phyloP scores from a whole-genome alignment of 2,329 filamentous ascomycete genomes.

The Cladosporium velox region DNA sequence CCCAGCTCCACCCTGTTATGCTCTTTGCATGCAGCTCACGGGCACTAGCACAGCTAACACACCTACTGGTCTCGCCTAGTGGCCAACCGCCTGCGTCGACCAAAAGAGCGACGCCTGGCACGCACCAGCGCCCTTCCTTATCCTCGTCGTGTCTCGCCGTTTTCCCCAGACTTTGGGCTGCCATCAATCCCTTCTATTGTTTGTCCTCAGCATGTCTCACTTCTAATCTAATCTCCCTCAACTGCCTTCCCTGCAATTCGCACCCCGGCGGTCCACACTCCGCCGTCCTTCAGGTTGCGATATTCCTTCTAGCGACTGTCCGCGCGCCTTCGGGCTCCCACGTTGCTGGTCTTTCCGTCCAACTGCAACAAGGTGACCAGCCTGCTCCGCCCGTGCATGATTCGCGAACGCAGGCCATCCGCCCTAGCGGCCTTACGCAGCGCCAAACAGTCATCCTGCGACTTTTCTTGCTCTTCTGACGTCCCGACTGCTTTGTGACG shows the following conservation, averaged over 20 bases:
- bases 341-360: slow-evolving; percentile 2
- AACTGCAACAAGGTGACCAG: neutral
- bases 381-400: slow-evolving; percentile 26
- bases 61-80: slow-evolving; percentile 17
- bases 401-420: slow-evolving; percentile 24
- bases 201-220: slow-evolving; percentile 20
- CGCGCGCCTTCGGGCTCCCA: slow-evolving; percentile 14
- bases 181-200: slow-evolving; percentile 19
- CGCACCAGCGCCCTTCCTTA: slow-evolving; percentile 1
- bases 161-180: slow-evolving; percentile 15
- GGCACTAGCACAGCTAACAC: slow-evolving; percentile 8
- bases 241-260: slow-evolving; percentile 2
- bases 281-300: slow-evolving; percentile 13
- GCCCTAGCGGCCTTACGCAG: slow-evolving; percentile 25
- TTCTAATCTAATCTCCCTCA: slow-evolving; percentile 14
- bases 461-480: slow-evolving; percentile 19
- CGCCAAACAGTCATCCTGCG: slow-evolving; percentile 34
- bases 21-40: slow-evolving; percentile 17
- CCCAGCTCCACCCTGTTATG: neutral
- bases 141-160: slow-evolving; percentile 9
- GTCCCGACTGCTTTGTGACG: slow-evolving; percentile 23
- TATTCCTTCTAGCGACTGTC: neutral
- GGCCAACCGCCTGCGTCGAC: slow-evolving; percentile 6
- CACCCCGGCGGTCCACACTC: slow-evolving; percentile 1
- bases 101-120: neutral